Conservation (phyloP, 108 stramenopile species). For the Cyclotella distinguenda region DNA sequence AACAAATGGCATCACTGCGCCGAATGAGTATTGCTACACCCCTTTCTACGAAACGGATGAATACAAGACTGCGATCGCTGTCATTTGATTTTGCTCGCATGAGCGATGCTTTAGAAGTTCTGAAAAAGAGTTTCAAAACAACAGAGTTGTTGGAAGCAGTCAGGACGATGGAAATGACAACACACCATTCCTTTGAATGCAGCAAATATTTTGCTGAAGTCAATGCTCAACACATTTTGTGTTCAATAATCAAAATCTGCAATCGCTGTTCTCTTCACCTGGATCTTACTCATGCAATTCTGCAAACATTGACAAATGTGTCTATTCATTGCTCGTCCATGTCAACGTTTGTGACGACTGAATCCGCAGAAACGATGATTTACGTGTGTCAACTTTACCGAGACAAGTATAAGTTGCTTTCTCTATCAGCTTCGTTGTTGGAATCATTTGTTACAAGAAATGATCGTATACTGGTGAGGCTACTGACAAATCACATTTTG, state of each 20-base stretch:
- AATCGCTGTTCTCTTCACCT: slow-evolving; percentile 91
- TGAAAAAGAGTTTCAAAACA: slow-evolving; percentile 63
- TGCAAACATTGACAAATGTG: slow-evolving; percentile 78
- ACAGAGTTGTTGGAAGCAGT: slow-evolving; percentile 75
- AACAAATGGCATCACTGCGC: not conserved
- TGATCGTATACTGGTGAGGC: slow-evolving; percentile 7
- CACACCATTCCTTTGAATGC: slow-evolving; percentile 61
- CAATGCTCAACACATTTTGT: slow-evolving; percentile 66
- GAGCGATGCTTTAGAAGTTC: slow-evolving; percentile 45
- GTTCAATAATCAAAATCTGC: slow-evolving; percentile 71
- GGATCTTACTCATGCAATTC: slow-evolving; percentile 68
- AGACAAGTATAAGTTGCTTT: slow-evolving; percentile 54
- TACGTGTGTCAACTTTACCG: slow-evolving; percentile 89
- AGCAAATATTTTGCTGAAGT: slow-evolving; percentile 67
- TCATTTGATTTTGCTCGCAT: slow-evolving; percentile 17
- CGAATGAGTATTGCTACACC: not conserved
- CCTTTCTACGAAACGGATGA: not conserved
- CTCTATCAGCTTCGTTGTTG: slow-evolving; percentile 26
- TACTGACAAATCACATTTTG: not conserved
- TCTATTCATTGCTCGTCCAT: slow-evolving; percentile 50
- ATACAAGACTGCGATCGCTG: not conserved
- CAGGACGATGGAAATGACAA: slow-evolving; percentile 65
- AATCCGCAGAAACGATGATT: slow-evolving; percentile 58
- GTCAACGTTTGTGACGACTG: slow-evolving; percentile 45
- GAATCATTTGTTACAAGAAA: slow-evolving; percentile 10